phyloP scores from a whole-genome alignment of 495 filamentous ascomycete genomes.

The Penicillium atrosanguineum region DNA sequence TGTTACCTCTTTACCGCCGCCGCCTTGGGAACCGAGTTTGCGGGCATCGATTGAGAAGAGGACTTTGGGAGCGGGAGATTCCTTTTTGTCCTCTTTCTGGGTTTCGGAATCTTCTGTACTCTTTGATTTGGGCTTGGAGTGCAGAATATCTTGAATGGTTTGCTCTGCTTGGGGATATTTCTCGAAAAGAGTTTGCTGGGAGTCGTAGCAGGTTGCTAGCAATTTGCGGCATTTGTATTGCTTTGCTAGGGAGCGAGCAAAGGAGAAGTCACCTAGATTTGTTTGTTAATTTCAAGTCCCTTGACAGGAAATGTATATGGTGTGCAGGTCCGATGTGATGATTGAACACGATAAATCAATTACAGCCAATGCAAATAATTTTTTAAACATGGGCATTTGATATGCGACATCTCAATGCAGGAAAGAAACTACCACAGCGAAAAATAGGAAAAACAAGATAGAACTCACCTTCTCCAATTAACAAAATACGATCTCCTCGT shows the following conservation, averaged over 20 bases:
- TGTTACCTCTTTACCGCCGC: slow-evolving; percentile 43
- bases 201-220: slow-evolving; percentile 63
- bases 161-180: slow-evolving; percentile 77
- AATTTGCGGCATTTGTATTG: slow-evolving; percentile 68
- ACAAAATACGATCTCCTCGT: slow-evolving; percentile 66
- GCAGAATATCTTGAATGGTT: slow-evolving; percentile 55
- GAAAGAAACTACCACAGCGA: not conserved
- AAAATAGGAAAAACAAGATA: slow-evolving; percentile 1
- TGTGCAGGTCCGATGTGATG: too few species aligned
- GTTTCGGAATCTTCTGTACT: slow-evolving; percentile 1
- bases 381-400: too few species aligned
- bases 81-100: not conserved
- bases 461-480: slow-evolving; percentile 76
- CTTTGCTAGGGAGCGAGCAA: slow-evolving; percentile 69
- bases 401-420: too few species aligned
- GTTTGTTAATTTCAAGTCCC: slow-evolving; percentile 9
- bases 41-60: slow-evolving; percentile 73
- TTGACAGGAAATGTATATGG: not conserved
- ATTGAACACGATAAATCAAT: not conserved
- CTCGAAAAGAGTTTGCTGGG: slow-evolving; percentile 44
- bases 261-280: slow-evolving; percentile 73
- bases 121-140: slow-evolving; percentile 7
- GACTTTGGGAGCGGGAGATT: slow-evolving; percentile 38
- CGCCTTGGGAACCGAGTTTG: slow-evolving; percentile 53
- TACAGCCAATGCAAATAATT: too few species aligned